phyloP scores from a whole-genome alignment of 129 eudicot genomes.

The Lactuca sativa region DNA sequence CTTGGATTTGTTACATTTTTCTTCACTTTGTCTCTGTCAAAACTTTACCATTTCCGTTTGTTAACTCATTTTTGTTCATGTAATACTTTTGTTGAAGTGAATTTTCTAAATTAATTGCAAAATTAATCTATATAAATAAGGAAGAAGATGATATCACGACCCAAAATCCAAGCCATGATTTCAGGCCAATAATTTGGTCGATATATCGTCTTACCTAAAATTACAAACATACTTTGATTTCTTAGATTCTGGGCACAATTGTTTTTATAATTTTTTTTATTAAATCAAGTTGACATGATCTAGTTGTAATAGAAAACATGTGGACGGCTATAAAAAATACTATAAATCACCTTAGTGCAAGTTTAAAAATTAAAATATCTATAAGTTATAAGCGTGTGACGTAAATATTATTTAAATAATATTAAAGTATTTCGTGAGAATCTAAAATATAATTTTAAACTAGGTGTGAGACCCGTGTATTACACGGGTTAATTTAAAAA shows the following conservation, averaged over 20 bases:
- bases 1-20: constrained; percentile 15
- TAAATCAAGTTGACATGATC: not conserved
- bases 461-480: too few relatives aligned
- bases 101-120: not conserved
- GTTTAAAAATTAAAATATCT: not conserved
- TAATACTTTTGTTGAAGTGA: not conserved
- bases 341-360: not conserved
- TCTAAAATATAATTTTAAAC: not conserved
- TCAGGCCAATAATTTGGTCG: not conserved
- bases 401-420: too few relatives aligned
- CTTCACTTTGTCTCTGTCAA: not conserved
- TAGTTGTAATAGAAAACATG: not conserved
- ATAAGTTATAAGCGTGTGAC: not conserved
- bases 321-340: not conserved
- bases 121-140: too few relatives aligned
- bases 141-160: not conserved
- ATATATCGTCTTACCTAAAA: too few relatives aligned
- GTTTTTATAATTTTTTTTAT: too few relatives aligned
- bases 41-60: not conserved
- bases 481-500: too few relatives aligned
- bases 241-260: too few relatives aligned
- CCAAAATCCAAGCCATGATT: not conserved
- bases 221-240: too few relatives aligned
- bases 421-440: too few relatives aligned
- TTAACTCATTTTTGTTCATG: not conserved